phyloP scores from a whole-genome alignment of 345 rosid species.

The Mercurialis annua region DNA sequence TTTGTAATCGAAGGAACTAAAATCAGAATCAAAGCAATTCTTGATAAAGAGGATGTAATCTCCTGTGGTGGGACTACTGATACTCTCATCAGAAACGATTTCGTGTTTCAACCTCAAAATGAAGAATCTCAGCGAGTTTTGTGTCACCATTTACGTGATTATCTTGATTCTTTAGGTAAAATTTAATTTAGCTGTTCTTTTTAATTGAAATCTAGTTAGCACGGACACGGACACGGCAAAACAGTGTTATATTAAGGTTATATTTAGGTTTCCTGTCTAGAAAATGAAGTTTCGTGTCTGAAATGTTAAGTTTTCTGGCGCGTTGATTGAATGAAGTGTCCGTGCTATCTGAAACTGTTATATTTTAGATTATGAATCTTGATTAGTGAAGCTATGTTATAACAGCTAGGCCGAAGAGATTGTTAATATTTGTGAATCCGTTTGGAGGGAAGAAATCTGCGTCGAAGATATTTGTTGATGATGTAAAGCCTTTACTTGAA shows the following conservation, averaged over 20 bases:
- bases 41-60: conserved; percentile 38
- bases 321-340: neutral
- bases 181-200: neutral
- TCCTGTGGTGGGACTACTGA: conserved; percentile 48
- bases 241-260: too few species aligned
- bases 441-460: conserved; percentile 83
- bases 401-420: conserved; percentile 73
- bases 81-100: conserved; percentile 54
- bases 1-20: conserved; percentile 49
- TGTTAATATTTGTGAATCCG: conserved; percentile 74
- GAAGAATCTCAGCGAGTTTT: conserved; percentile 55
- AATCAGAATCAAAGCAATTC: conserved; percentile 50
- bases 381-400: too few species aligned
- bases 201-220: too few species aligned
- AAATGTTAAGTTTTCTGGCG: too few species aligned
- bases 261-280: too few species aligned
- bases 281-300: too few species aligned
- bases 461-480: conserved; percentile 52
- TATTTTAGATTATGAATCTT: too few species aligned
- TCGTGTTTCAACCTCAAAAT: conserved; percentile 65
- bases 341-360: too few species aligned
- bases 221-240: too few species aligned
- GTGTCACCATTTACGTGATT: conserved; percentile 56
- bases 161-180: conserved; percentile 62
- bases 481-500: conserved; percentile 76